Evolutionary conservation across 2,329 filamentous ascomycete genomes (phyloP).

Genomic region (Colletotrichum agaves): DNA sequence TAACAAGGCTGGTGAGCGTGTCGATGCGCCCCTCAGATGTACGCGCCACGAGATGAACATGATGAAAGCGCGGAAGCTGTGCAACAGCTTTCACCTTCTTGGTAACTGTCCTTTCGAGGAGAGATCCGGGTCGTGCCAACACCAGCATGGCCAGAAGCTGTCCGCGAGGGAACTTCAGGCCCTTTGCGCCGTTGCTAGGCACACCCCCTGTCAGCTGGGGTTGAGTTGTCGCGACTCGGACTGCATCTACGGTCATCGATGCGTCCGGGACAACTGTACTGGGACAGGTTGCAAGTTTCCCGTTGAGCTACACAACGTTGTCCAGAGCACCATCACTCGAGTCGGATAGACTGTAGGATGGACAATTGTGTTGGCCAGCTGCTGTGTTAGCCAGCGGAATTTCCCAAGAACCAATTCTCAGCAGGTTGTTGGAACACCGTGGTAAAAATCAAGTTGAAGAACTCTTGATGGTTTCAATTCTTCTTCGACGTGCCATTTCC

Average conservation of each 20-base stretch:
- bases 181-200: slow-evolving; percentile 46
- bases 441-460: too few species aligned
- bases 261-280: slow-evolving; percentile 35
- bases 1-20: slow-evolving; percentile 43
- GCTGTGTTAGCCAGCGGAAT: too few species aligned
- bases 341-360: too few species aligned
- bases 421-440: too few species aligned
- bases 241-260: slow-evolving; percentile 41
- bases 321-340: background rate
- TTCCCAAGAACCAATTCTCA: too few species aligned
- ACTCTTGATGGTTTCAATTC: too few species aligned
- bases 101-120: slow-evolving; percentile 38
- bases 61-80: slow-evolving; percentile 46
- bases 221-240: slow-evolving; percentile 42
- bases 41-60: slow-evolving; percentile 38
- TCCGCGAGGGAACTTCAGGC: slow-evolving; percentile 40
- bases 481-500: too few species aligned
- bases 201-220: slow-evolving; percentile 42
- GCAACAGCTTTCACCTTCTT: slow-evolving; percentile 48
- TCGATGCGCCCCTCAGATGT: slow-evolving; percentile 43
- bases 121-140: slow-evolving; percentile 39
- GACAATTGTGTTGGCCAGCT: too few species aligned
- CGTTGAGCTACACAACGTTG: background rate
- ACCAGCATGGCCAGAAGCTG: slow-evolving; percentile 43
- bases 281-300: background rate